phyloP scores from a whole-genome alignment of 495 filamentous ascomycete genomes.

The Podospora comata region DNA sequence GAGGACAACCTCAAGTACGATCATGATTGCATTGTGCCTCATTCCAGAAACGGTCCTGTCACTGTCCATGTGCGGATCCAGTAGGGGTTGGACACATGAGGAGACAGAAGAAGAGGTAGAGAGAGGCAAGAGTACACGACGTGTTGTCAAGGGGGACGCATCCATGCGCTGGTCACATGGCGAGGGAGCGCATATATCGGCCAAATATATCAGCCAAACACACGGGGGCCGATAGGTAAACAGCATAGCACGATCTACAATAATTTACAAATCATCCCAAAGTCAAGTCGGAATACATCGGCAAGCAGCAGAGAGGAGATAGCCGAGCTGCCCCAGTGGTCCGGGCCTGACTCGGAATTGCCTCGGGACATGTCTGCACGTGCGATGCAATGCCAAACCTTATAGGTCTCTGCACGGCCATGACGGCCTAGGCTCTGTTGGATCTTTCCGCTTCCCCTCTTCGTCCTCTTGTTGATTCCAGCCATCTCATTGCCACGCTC shows the following conservation, averaged over 20 bases:
- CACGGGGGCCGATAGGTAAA: neutral
- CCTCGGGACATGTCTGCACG: neutral
- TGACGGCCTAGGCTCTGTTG: too few species aligned
- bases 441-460: neutral
- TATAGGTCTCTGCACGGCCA: neutral
- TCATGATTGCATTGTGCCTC: slow-evolving; percentile 29
- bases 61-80: slow-evolving; percentile 13
- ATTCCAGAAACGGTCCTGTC: slow-evolving; percentile 22
- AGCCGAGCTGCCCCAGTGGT: too few species aligned
- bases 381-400: neutral
- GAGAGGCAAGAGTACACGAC: neutral
- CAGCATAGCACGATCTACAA: neutral
- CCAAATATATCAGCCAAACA: neutral
- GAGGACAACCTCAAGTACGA: slow-evolving; percentile 29
- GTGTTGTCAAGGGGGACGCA: neutral
- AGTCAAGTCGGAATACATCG: neutral
- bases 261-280: neutral
- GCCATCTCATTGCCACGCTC: neutral
- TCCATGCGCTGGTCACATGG: neutral
- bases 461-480: neutral
- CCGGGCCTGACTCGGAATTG: neutral
- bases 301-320: too few species aligned
- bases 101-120: neutral
- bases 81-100: neutral
- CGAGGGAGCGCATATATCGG: too few species aligned